A percentile compares a stretch with the other conserved stretches of the same genome.
phyloP scores from a whole-genome alignment of 2,329 filamentous ascomycete genomes.

The Tolypocladium pustulatum region DNA sequence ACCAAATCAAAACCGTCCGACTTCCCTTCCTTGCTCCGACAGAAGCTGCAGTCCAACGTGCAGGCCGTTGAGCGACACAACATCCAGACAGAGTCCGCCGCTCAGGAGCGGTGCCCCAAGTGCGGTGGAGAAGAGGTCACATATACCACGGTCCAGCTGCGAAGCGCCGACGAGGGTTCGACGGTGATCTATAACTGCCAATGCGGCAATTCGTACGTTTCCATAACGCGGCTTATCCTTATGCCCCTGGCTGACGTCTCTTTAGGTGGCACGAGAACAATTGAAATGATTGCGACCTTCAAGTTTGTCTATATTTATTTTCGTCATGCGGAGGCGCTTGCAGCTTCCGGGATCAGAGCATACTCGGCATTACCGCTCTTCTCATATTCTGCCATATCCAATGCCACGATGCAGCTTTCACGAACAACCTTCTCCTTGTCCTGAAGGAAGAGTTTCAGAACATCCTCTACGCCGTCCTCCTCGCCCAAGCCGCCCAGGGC shows the following conservation, averaged over 20 bases:
- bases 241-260: background rate
- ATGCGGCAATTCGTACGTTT: constrained; percentile 68
- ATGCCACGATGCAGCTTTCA: constrained; percentile 86
- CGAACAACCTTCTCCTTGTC: constrained; percentile 89
- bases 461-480: constrained; percentile 84
- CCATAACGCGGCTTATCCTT: background rate
- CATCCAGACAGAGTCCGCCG: constrained; percentile 60
- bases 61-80: constrained; percentile 73
- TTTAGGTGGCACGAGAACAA: constrained; percentile 50
- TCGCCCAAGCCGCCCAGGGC: constrained; percentile 89
- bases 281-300: constrained; percentile 19
- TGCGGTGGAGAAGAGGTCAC: constrained; percentile 76
- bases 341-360: constrained; percentile 68
- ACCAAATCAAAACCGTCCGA: constrained; percentile 81
- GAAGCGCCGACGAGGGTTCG: constrained; percentile 88
- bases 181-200: constrained; percentile 87
- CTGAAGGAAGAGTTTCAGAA: constrained; percentile 70
- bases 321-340: constrained; percentile 28
- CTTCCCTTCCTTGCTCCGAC: constrained; percentile 81
- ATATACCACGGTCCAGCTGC: constrained; percentile 75
- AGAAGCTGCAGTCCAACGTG: constrained; percentile 73
- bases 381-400: constrained; percentile 98
- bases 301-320: constrained; percentile 5
- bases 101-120: constrained; percentile 61
- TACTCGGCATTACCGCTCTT: constrained; percentile 83